Evolutionary conservation across 1,139 yeast species (phyloP).

Genomic region (Yamadazyma dushanensis): DNA sequence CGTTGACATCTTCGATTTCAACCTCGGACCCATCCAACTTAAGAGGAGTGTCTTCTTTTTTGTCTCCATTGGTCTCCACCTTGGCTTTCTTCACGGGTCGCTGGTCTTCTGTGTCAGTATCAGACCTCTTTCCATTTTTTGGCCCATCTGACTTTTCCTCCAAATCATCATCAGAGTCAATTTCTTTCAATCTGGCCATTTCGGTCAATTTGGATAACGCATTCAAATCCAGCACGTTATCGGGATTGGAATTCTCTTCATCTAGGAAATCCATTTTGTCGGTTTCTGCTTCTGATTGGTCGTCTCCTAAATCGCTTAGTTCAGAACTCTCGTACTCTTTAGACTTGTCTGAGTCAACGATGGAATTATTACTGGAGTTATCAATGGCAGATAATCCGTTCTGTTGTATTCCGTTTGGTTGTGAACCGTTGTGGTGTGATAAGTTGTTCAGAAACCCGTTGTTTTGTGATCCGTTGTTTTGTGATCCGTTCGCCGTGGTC

Average conservation of each 20-base stretch:
- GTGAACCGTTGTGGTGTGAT: too few relatives aligned
- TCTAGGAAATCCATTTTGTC: constrained; percentile 66
- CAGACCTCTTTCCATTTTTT: constrained; percentile 11
- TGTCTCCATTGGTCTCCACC: constrained; percentile 18
- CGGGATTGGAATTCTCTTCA: constrained; percentile 30
- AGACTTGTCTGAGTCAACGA: constrained; percentile 2
- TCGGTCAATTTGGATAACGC: constrained; percentile 42
- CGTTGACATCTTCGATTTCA: constrained; percentile 26
- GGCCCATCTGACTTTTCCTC: constrained; percentile 12
- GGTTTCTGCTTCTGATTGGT: constrained; percentile 78
- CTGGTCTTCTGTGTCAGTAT: constrained; percentile 12
- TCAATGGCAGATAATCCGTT: too few relatives aligned
- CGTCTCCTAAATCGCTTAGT: constrained; percentile 59
- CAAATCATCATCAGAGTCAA: constrained; percentile 33
- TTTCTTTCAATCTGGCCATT: constrained; percentile 41
- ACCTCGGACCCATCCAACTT: constrained; percentile 14
- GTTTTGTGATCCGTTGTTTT: too few relatives aligned
- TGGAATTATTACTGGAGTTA: neutral
- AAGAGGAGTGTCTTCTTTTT: constrained; percentile 7
- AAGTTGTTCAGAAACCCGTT: too few relatives aligned
- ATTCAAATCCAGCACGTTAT: constrained; percentile 38
- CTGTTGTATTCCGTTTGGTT: too few relatives aligned
- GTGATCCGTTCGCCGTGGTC: too few relatives aligned
- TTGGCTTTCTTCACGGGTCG: constrained; percentile 7
- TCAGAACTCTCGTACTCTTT: constrained; percentile 40